Evolutionary conservation across 139 green algal genomes (phyloP).

Genomic region (Yamagishiella unicocca): DNA sequence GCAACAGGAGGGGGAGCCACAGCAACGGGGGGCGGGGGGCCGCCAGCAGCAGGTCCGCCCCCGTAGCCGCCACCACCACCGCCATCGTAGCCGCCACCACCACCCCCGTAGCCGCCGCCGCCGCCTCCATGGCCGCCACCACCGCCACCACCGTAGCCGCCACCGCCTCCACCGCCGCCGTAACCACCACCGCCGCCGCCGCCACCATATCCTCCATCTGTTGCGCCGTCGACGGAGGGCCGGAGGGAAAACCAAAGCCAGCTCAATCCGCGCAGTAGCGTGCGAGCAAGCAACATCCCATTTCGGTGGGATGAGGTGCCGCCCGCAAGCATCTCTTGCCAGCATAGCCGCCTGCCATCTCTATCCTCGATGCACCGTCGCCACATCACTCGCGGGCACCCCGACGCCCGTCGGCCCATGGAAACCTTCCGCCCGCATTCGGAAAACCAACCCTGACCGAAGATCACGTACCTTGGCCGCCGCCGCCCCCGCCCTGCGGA

Average conservation of each 20-base stretch:
- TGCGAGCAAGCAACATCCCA: too few species aligned
- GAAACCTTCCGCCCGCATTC: too few species aligned
- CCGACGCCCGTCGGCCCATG: too few species aligned
- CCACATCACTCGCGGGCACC: too few species aligned
- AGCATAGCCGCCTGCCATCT: too few species aligned
- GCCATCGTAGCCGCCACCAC: background rate
- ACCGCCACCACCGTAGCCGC: constrained; percentile 3
- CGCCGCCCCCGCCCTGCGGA: constrained; percentile 11
- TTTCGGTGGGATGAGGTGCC: too few species aligned
- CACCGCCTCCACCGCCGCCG: constrained; percentile 41
- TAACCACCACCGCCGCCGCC: constrained; percentile 6
- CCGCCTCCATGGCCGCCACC: constrained; percentile 20
- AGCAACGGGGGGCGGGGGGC: background rate
- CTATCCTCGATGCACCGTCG: too few species aligned
- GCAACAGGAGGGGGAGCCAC: background rate
- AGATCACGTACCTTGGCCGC: constrained; percentile 11
- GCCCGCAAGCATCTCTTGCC: too few species aligned
- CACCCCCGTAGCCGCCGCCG: constrained; percentile 26
- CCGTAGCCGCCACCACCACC: background rate
- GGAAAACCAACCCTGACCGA: too few species aligned
- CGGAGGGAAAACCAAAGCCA: too few species aligned
- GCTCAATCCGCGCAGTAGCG: too few species aligned
- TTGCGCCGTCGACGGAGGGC: too few species aligned
- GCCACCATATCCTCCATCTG: background rate
- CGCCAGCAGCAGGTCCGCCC: background rate